A percentile compares a stretch with the other conserved stretches of the same genome.
These are phyloP conservation scores for Exutisphaerella laricina DNA, from an alignment of 2,329 filamentous ascomycete species.

Conservation along the genomic window DNA sequence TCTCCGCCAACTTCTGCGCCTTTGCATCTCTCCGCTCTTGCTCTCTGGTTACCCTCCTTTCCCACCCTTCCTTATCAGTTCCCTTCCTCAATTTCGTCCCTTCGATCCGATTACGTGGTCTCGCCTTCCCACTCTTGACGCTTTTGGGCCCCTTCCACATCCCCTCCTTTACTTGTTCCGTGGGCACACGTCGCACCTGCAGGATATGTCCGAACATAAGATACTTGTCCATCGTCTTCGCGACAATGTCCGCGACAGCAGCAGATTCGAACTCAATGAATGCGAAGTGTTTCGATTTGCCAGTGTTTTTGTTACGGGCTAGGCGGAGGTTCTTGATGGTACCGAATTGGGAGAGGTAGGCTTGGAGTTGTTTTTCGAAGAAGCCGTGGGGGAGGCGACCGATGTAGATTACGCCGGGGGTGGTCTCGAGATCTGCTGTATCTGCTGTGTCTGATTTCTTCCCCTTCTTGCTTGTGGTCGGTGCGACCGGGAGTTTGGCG, in stretches of 20 bases:
- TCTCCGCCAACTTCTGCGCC: conserved; percentile 66
- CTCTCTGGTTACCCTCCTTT: conserved; percentile 67
- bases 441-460: conserved; percentile 45
- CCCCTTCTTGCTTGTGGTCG: conserved; percentile 27
- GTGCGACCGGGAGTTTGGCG: conserved; percentile 33
- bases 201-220: conserved; percentile 90
- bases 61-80: conserved; percentile 70
- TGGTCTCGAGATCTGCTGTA: conserved; percentile 44
- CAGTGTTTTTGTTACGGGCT: conserved; percentile 87
- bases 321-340: conserved; percentile 72
- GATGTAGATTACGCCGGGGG: conserved; percentile 79
- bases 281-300: conserved; percentile 85
- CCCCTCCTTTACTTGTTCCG: conserved; percentile 70
- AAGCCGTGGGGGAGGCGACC: conserved; percentile 91
- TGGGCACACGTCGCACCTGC: conserved; percentile 73
- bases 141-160: conserved; percentile 68
- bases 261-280: conserved; percentile 80
- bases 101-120: conserved; percentile 83
- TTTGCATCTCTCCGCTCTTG: conserved; percentile 63
- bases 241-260: conserved; percentile 84
- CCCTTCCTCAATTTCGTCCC: conserved; percentile 69
- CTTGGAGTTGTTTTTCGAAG: conserved; percentile 91
- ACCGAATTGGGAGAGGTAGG: conserved; percentile 93
- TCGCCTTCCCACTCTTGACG: conserved; percentile 68
- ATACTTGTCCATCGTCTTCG: conserved; percentile 97